Conservation (phyloP, 257 asterid species). For the Nicotiana benthamiana region DNA sequence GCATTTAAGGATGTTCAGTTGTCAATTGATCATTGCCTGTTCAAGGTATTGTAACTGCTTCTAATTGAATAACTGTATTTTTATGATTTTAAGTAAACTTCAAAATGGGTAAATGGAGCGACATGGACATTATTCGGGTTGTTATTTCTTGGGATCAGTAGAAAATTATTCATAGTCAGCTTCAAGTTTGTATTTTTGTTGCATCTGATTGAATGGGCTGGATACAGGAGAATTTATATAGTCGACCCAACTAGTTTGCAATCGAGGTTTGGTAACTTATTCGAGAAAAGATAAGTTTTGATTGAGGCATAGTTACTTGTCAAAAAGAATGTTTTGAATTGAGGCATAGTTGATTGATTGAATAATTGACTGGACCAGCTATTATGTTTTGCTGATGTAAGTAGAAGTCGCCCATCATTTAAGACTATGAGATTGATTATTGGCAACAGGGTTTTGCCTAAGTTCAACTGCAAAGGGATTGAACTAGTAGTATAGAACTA, state of each 20-base stretch:
- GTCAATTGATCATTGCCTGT: conserved; percentile 18
- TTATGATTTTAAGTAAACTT: not conserved
- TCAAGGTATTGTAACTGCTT: conserved; percentile 8
- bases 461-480: not conserved
- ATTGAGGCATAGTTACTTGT: not conserved
- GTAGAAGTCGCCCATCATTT: not conserved
- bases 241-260: not conserved
- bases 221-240: not conserved
- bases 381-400: not conserved
- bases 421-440: not conserved
- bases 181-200: not conserved
- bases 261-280: too few species aligned
- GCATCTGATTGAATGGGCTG: not conserved
- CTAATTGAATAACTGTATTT: not conserved
- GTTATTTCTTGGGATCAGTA: not conserved
- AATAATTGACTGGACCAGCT: not conserved
- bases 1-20: conserved; percentile 18
- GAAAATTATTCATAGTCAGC: not conserved
- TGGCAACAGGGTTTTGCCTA: not conserved
- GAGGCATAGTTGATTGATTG: not conserved
- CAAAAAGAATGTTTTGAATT: not conserved
- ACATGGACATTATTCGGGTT: not conserved
- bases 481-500: not conserved
- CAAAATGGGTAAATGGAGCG: not conserved
- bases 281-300: not conserved